Evolutionary conservation across 2,329 filamentous ascomycete species (phyloP).

Genomic region (Fusarium haematococcum): DNA sequence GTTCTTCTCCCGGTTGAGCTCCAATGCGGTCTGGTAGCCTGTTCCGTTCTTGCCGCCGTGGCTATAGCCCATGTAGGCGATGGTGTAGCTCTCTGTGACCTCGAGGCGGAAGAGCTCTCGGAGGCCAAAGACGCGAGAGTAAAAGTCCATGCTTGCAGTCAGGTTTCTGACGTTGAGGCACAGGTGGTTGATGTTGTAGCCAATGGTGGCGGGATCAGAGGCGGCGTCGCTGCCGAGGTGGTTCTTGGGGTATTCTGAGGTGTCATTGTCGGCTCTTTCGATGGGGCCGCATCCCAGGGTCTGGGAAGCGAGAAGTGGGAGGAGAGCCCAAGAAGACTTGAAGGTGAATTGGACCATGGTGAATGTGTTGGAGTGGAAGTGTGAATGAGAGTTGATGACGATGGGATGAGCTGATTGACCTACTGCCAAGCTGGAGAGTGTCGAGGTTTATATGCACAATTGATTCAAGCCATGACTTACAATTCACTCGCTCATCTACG

Average conservation of each 20-base stretch:
- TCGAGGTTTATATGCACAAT: not conserved
- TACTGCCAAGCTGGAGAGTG: not conserved
- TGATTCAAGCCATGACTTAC: not conserved
- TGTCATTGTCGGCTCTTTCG: not conserved
- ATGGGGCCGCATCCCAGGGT: not conserved
- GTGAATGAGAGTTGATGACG: not conserved
- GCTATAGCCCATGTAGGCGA: slow-evolving; percentile 52
- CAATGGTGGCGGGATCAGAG: slow-evolving; percentile 45
- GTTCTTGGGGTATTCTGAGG: slow-evolving; percentile 2
- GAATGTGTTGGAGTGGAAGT: not conserved
- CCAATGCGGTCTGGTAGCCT: slow-evolving; percentile 50
- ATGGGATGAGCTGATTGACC: not conserved
- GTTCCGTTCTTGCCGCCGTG: slow-evolving; percentile 53
- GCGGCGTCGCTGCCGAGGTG: slow-evolving; percentile 36
- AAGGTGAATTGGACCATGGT: not conserved
- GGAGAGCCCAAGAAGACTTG: not conserved
- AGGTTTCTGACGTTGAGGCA: slow-evolving; percentile 48
- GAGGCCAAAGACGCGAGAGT: slow-evolving; percentile 50
- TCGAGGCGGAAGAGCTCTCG: slow-evolving; percentile 49
- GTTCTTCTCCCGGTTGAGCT: slow-evolving; percentile 50
- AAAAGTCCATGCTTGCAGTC: slow-evolving; percentile 48
- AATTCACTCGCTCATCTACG: not conserved
- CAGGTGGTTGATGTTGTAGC: slow-evolving; percentile 53
- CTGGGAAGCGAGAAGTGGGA: not conserved
- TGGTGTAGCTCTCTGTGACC: slow-evolving; percentile 43